Conservation (phyloP, 768 basidiomycete species). For the Xanthoconium stramineum region DNA sequence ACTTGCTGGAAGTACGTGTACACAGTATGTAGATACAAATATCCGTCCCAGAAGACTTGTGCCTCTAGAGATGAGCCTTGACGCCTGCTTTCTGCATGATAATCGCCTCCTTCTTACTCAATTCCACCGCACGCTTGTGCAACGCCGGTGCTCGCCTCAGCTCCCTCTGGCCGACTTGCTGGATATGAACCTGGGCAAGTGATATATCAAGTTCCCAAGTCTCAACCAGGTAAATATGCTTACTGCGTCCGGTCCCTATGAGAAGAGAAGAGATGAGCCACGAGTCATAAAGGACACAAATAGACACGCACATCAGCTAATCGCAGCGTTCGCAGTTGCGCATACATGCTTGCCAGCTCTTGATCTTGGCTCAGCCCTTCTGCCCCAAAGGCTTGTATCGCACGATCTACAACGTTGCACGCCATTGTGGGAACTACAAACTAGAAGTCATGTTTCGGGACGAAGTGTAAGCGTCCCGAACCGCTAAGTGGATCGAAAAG, state of each 20-base stretch:
- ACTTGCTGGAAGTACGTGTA: too few relatives aligned
- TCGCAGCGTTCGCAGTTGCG: constrained; percentile 80
- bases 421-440: constrained; percentile 95
- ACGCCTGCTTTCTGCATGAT: constrained; percentile 59
- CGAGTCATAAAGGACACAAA: neutral
- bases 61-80: constrained; percentile 50
- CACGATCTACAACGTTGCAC: constrained; percentile 83
- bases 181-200: constrained; percentile 74
- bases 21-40: too few relatives aligned
- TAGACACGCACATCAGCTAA: constrained; percentile 69
- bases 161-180: constrained; percentile 91
- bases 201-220: neutral
- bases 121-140: constrained; percentile 48
- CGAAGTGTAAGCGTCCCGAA: neutral
- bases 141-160: constrained; percentile 71
- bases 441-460: constrained; percentile 38
- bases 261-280: constrained; percentile 6
- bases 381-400: constrained; percentile 95
- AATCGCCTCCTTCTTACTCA: constrained; percentile 58
- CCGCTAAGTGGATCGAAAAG: neutral
- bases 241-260: constrained; percentile 77
- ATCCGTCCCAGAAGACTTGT: neutral
- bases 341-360: constrained; percentile 73
- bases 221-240: constrained; percentile 20
- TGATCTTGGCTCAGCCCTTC: constrained; percentile 93